Conservation (phyloP, 2,329 filamentous ascomycete species). For the Epichloe elymi region DNA sequence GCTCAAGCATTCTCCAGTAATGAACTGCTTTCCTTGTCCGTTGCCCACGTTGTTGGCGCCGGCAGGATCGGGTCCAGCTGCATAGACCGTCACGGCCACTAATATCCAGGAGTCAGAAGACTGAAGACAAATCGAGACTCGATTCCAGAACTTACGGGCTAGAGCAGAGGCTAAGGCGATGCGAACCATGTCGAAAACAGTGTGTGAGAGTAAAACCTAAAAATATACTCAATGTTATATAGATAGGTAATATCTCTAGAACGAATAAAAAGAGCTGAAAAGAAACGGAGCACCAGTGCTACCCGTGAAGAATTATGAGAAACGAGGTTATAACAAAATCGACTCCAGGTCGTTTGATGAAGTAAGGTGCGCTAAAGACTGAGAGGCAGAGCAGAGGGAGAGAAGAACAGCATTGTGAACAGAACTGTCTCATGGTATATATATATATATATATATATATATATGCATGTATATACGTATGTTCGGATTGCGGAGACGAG, state of each 20-base stretch:
- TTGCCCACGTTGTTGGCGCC: slow-evolving; percentile 15
- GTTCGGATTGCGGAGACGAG: not conserved
- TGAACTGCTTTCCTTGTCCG: slow-evolving; percentile 15
- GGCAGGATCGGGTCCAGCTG: slow-evolving; percentile 5
- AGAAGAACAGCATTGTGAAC: no score
- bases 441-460: not conserved
- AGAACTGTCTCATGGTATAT: no score
- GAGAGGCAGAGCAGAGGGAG: not conserved
- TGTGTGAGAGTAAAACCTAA: not conserved
- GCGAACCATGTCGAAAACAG: slow-evolving; percentile 13
- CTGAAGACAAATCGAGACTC: not conserved
- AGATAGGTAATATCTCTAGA: no score
- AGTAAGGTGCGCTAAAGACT: not conserved
- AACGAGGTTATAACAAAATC: not conserved
- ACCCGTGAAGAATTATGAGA: not conserved
- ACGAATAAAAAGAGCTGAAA: not conserved
- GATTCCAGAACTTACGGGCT: slow-evolving; percentile 12
- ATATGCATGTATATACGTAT: not conserved
- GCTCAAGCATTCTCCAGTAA: slow-evolving; percentile 17
- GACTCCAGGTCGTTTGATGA: slow-evolving; percentile 2
- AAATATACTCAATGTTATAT: no score
- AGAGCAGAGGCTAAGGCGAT: slow-evolving; percentile 12
- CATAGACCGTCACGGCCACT: slow-evolving; percentile 9
- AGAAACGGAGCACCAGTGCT: not conserved
- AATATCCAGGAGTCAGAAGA: not conserved